These are phyloP conservation scores for Hypoxylon perforatum DNA, from an alignment of 495 filamentous ascomycete genomes.

Conservation along the genomic window DNA sequence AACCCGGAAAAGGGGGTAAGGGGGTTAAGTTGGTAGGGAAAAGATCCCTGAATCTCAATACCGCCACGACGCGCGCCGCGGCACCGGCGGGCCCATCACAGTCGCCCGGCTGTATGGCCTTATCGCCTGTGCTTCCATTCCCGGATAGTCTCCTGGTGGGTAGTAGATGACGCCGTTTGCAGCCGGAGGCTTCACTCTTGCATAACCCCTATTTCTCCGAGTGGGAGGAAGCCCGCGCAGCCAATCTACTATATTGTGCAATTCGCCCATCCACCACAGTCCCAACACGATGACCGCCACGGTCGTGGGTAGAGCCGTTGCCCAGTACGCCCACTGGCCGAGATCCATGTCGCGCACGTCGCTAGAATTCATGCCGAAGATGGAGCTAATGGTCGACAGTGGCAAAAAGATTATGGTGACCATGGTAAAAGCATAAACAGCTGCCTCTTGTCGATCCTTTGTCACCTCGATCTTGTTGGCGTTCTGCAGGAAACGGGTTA, in stretches of 20 bases:
- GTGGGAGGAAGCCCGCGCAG: slow-evolving; percentile 24
- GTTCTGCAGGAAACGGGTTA: slow-evolving; percentile 39
- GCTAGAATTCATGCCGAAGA: slow-evolving; percentile 70
- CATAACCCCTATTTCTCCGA: slow-evolving; percentile 28
- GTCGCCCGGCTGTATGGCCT: slow-evolving; percentile 36
- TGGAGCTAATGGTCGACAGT: slow-evolving; percentile 70
- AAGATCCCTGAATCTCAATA: slow-evolving; percentile 7
- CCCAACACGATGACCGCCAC: slow-evolving; percentile 51
- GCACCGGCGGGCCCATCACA: slow-evolving; percentile 31
- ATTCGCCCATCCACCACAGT: slow-evolving; percentile 49
- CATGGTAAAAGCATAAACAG: slow-evolving; percentile 69
- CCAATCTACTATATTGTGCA: slow-evolving; percentile 40
- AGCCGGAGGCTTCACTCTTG: slow-evolving; percentile 27
- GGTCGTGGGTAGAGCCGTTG: slow-evolving; percentile 57
- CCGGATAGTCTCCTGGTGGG: slow-evolving; percentile 25
- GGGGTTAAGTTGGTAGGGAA: too few relatives aligned
- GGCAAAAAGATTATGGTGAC: slow-evolving; percentile 74
- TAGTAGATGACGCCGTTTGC: slow-evolving; percentile 43
- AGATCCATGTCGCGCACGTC: slow-evolving; percentile 62
- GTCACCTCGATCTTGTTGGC: slow-evolving; percentile 50
- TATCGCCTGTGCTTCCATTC: slow-evolving; percentile 26
- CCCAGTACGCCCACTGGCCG: slow-evolving; percentile 63
- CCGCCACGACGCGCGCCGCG: slow-evolving; percentile 23
- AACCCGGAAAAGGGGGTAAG: slow-evolving; percentile 17
- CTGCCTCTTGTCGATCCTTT: slow-evolving; percentile 59